These are phyloP conservation scores for Ustilago bromivora DNA, from an alignment of 1,284 basidiomycete genomes.

Conservation along the genomic window DNA sequence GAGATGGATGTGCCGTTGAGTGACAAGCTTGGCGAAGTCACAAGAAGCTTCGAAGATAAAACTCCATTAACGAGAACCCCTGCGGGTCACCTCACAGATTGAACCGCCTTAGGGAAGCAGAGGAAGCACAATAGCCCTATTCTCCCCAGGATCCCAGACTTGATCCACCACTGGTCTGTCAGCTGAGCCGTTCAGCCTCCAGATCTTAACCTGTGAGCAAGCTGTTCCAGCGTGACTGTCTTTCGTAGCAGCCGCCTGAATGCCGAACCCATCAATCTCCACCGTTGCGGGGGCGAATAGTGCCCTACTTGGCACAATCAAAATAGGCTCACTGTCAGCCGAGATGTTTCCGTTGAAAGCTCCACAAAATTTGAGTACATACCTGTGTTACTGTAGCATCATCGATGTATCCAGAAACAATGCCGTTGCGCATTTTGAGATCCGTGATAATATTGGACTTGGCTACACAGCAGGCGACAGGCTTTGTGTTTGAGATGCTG, in stretches of 20 bases:
- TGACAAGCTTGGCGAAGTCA: too few species aligned
- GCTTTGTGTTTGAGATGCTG: background rate
- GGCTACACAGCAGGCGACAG: background rate
- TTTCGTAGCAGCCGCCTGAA: background rate
- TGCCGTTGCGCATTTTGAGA: background rate
- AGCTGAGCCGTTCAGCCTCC: too few species aligned
- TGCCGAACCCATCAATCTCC: background rate
- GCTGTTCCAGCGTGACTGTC: background rate
- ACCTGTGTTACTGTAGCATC: background rate
- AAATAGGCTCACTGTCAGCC: too few species aligned
- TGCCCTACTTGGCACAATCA: background rate
- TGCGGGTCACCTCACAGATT: background rate
- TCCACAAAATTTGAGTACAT: background rate
- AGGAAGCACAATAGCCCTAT: background rate
- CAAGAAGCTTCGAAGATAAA: too few species aligned
- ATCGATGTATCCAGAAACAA: background rate
- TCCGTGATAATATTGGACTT: background rate
- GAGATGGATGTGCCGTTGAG: background rate
- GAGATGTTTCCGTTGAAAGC: too few species aligned
- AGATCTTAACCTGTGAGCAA: background rate
- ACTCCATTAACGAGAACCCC: background rate
- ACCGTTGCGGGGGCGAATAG: background rate
- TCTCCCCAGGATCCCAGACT: background rate
- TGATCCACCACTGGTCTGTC: too few species aligned
- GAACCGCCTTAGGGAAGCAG: background rate